A percentile compares a stretch with the other conserved stretches of the same genome.
Conservation (phyloP, 192 early-diverging fungal genomes). For the Coemansia sp. region DNA sequence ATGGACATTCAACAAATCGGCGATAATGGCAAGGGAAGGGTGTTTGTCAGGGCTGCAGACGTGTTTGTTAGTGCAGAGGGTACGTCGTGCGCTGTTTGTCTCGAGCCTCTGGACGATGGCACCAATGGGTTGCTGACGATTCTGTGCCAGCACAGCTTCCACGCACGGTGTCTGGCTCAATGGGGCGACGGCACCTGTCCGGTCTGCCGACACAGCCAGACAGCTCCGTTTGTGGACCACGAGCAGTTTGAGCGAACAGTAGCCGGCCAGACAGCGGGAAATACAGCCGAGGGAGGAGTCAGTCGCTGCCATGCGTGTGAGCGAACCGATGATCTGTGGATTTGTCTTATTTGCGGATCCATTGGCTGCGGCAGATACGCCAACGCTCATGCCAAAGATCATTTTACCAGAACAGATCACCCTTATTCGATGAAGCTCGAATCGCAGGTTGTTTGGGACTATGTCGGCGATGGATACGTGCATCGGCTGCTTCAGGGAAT, state of each 20-base stretch:
- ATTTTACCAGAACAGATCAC: conserved; percentile 83
- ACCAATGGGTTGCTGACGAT: conserved; percentile 90
- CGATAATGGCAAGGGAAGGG: conserved; percentile 37
- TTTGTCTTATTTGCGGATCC: conserved; percentile 94
- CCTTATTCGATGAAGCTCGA: conserved; percentile 90
- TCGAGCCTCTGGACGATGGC: conserved; percentile 91
- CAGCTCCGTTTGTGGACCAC: conserved; percentile 42
- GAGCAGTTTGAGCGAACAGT: conserved; percentile 28
- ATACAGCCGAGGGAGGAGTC: conserved; percentile 1
- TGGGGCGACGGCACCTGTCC: conserved; percentile 94
- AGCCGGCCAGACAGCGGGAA: conserved; percentile 16
- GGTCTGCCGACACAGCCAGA: conserved; percentile 83
- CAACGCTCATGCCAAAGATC: conserved; percentile 85
- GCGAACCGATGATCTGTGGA: conserved; percentile 85
- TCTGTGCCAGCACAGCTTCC: conserved; percentile 94
- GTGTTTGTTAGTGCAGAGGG: conserved; percentile 57
- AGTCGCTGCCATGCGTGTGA: conserved; percentile 78
- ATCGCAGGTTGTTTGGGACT: conserved; percentile 98
- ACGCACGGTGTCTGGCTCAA: conserved; percentile 86
- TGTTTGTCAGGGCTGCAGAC: conserved; percentile 1
- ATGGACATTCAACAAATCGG: no score
- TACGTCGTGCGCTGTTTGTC: conserved; percentile 94
- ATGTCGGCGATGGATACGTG: conserved; percentile 94
- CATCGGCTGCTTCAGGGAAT: conserved; percentile 93
- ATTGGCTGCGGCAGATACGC: conserved; percentile 96